Evolutionary conservation across 1,139 yeast species (phyloP).

Genomic region (Scheffersomyces parashehatae): DNA sequence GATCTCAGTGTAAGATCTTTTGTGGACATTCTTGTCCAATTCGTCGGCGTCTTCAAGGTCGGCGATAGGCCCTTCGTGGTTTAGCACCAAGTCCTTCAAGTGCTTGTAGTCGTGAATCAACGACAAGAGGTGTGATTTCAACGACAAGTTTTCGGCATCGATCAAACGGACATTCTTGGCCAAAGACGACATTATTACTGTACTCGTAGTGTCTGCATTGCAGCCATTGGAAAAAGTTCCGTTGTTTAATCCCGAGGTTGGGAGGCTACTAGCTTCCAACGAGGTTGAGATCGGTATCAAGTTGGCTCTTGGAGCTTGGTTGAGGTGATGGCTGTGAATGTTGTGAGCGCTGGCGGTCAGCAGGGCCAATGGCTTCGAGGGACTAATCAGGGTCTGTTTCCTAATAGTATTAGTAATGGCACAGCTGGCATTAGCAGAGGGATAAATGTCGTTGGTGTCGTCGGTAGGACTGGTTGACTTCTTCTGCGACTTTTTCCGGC

Average conservation of each 20-base stretch:
- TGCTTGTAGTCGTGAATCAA: conserved; percentile 46
- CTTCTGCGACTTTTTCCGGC: not conserved
- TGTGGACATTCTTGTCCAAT: conserved; percentile 13
- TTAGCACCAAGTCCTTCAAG: conserved; percentile 34
- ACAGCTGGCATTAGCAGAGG: too few species aligned
- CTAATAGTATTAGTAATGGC: too few species aligned
- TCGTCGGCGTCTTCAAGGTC: conserved; percentile 5
- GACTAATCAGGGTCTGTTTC: too few species aligned
- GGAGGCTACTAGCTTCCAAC: not conserved
- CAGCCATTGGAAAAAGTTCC: not conserved
- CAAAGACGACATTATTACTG: conserved; percentile 17
- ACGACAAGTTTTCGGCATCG: conserved; percentile 36
- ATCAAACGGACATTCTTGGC: conserved; percentile 26
- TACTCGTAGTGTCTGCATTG: conserved; percentile 7
- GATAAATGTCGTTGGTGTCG: not conserved
- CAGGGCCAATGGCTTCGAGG: too few species aligned
- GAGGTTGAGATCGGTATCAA: not conserved
- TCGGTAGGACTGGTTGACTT: not conserved
- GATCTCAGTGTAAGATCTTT: conserved; percentile 31
- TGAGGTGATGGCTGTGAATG: not conserved
- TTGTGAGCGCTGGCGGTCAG: not conserved
- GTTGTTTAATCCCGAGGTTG: not conserved
- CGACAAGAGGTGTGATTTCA: conserved; percentile 37
- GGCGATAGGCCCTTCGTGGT: conserved; percentile 8
- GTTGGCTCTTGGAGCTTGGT: not conserved